Evolutionary conservation across 2,329 filamentous ascomycete species (phyloP), one percentile per base, ranked within the genome.

Genomic region (Xylariaceae sp.): DNA sequence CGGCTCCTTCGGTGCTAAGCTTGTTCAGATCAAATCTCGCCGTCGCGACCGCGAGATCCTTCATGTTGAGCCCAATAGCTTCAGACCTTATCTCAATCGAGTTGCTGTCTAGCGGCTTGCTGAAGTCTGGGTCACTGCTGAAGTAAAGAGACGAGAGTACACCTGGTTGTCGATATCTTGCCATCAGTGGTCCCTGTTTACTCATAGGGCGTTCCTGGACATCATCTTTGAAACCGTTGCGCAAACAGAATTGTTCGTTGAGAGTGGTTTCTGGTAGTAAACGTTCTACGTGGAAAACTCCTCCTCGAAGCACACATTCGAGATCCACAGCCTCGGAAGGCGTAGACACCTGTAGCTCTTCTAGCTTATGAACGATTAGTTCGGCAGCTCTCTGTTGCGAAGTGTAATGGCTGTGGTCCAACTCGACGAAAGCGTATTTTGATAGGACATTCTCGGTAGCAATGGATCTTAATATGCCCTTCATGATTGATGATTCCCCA

Each of bases 91-190:
- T 53, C 24, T 58, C 50, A 16, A 54, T 24, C 39, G 30, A 54
- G 36, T 46, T 27, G 5, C 45, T 18, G 1, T 41, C 4, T 9
- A 58, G 23, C 13, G 46, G 46, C 18, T 46, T 7, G 8, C 10
- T 11, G 7, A 55, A 50, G 2, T 13, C 20, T 40, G 50, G 24
- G 36, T 58, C 47, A 3, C n/a, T 13, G n/a, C 10, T 15, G 26
- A 58, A 58, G 36, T 58, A 58, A 10, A 58, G 44, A 7, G 50
- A 48, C n/a, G 55, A 52, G 2, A 58, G 48, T 11, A 58, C 3
- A 15, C 55, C 55, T 5, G 55, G 55, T 13, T 49, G 36, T 15
- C 33, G 32, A 37, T 52, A 58, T 3, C 21, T 11, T 15, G 51
- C 50, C 35, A n/a, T 43, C 3, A 58, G 29, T 15, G 55, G 46